Conservation (phyloP, 2,329 filamentous ascomycete species). For the Metarhizium anisopliae region DNA sequence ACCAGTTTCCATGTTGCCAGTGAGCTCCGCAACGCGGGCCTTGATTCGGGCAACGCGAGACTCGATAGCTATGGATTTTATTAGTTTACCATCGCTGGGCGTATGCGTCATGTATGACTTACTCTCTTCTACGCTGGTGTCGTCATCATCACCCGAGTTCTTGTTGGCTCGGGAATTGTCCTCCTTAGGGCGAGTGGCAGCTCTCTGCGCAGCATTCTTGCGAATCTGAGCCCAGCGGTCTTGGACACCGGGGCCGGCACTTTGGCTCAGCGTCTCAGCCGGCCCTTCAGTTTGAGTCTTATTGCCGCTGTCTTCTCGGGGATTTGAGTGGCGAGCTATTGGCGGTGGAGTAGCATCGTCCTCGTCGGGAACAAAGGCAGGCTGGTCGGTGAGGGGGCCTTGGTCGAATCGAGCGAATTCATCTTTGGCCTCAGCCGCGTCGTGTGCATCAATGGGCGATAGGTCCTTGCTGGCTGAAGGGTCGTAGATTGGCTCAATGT, state of each 20-base stretch:
- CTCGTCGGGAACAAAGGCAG: constrained; percentile 65
- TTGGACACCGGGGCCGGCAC: constrained; percentile 30
- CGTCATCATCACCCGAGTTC: constrained; percentile 61
- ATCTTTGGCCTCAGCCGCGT: constrained; percentile 48
- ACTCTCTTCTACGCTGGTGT: constrained; percentile 95
- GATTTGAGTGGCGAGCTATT: constrained; percentile 32
- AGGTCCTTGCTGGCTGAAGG: constrained; percentile 25
- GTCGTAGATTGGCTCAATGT: constrained; percentile 12
- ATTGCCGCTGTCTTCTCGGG: background rate
- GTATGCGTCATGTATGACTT: constrained; percentile 34
- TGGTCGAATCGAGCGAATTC: constrained; percentile 72
- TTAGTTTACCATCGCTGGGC: constrained; percentile 12
- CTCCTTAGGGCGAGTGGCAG: constrained; percentile 55
- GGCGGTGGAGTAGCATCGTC: constrained; percentile 43
- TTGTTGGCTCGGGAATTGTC: constrained; percentile 52
- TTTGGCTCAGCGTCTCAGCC: constrained; percentile 25
- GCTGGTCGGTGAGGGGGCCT: constrained; percentile 78
- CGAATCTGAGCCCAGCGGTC: constrained; percentile 95
- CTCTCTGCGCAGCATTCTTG: constrained; percentile 83
- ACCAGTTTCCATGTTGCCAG: constrained; percentile 65
- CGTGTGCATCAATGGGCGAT: constrained; percentile 51
- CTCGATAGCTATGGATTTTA: constrained; percentile 65
- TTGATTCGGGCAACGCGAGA: constrained; percentile 96
- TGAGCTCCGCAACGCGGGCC: constrained; percentile 89
- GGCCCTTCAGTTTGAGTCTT: constrained; percentile 15